phyloP scores from a whole-genome alignment of 2,329 filamentous ascomycete species.

The Penicillium griseofulvum region DNA sequence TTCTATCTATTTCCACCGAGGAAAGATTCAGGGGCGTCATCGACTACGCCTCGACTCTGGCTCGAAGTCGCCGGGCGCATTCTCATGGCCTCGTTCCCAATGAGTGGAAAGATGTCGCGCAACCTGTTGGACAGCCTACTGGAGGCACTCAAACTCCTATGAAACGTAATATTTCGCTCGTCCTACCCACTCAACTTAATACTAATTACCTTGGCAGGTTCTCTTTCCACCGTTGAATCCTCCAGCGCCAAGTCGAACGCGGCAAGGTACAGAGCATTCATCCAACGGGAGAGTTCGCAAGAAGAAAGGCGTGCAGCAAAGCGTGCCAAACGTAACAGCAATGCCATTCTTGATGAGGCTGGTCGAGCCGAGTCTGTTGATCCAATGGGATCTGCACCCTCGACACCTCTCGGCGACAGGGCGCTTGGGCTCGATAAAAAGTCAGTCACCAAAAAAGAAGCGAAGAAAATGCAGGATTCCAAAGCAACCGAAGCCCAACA shows the following conservation, averaged over 20 bases:
- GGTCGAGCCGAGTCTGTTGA: slow-evolving; percentile 57
- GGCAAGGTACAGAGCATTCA: slow-evolving; percentile 59
- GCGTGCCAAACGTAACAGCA: slow-evolving; percentile 61
- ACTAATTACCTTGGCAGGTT: slow-evolving; percentile 30
- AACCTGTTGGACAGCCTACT: slow-evolving; percentile 28
- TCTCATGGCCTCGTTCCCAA: slow-evolving; percentile 76
- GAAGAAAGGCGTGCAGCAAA: slow-evolving; percentile 71
- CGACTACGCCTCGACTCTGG: slow-evolving; percentile 71
- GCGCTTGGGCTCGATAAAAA: slow-evolving; percentile 64
- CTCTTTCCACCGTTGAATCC: slow-evolving; percentile 40
- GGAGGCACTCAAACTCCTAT: slow-evolving; percentile 38
- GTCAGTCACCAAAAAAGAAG: slow-evolving; percentile 81
- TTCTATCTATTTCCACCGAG: slow-evolving; percentile 79
- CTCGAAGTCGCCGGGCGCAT: slow-evolving; percentile 69
- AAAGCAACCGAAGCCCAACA: slow-evolving; percentile 74
- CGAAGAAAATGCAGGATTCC: slow-evolving; percentile 69
- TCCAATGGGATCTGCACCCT: slow-evolving; percentile 60
- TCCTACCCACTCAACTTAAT: slow-evolving; percentile 1
- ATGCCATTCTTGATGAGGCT: slow-evolving; percentile 53
- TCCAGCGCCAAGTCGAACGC: slow-evolving; percentile 46
- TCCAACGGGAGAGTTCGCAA: slow-evolving; percentile 64
- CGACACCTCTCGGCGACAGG: slow-evolving; percentile 44
- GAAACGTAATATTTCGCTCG: slow-evolving; percentile 38
- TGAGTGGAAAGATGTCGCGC: slow-evolving; percentile 72
- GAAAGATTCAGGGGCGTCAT: slow-evolving; percentile 73